Base-by-base conservation (phyloP, 1,284 basidiomycete species). In the Cutaneotrichosporon cyanovorans region DNA sequence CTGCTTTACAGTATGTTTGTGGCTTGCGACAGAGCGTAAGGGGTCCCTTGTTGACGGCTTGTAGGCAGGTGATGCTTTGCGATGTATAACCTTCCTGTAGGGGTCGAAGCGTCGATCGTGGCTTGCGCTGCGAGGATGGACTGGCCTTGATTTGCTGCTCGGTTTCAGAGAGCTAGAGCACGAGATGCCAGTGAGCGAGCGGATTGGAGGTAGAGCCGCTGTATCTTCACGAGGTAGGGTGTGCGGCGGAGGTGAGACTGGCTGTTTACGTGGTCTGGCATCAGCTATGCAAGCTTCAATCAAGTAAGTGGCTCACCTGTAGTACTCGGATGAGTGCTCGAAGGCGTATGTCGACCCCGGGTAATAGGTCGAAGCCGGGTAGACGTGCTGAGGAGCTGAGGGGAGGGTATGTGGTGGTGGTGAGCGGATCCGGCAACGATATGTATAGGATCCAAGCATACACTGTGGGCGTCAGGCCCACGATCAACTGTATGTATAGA, bases 381-480 rank as follows among this genome's bases (percentile, higher is more conserved):
- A 5, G 22, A 19, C 30, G 5, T 20, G 31, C 34, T 14, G 16
- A 31, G 14, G 36, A 42, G 41, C 33, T 18, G 20, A 21, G 39
- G 34, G 22, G 28, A 31, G 22, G 28, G 19, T 15, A 39, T 34
- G 25, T 16, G 32, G 15, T 6, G 33, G 28, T 28, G 22, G 42
- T 3, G 41, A 35, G 6, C 25, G 37, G 19, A 12, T 19, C 40
- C 28, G 31, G 32, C 25, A 16, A 21, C n/a, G 42, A 30, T 37
- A 30, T 7, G 25, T 3, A 18, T 31, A 21, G 37, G 43, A 18
- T 11, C 31, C 31, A 45, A 38, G 37, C 45, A 47, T 51, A 16
- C 32, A 44, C 49, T 51, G 45, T 46, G 45, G 49, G 49, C 45
- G 49, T 42, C 43, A 50, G 43, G 49, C 48, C 48, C 48, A 46